Evolutionary conservation across 441 rosid genomes (phyloP), one percentile per base, ranked within the genome.

Genomic region (Gossypium davidsonii): DNA sequence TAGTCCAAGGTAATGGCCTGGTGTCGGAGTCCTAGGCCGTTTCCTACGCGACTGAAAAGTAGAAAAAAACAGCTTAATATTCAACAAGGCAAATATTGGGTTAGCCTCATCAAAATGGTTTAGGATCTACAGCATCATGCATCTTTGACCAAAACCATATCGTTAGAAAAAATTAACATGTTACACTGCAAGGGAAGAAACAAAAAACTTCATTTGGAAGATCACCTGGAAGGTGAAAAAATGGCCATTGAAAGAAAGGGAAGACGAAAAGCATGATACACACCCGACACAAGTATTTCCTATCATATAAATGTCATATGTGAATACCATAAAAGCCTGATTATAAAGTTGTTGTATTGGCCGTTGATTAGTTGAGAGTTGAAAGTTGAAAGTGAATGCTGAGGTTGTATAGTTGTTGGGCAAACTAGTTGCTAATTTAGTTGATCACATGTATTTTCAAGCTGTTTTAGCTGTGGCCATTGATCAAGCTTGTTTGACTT

Each of bases 301-400:
- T 77, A 66, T 72, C 73, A 79, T 74, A 82, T 75, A 82, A 75
- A 78, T 80, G 85, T 78, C 77, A 77, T 85, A 83, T 79, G 76
- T 83, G 76, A 69, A 87, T 86, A 90, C 91, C 93, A 90, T 82
- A 86, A 82, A 81, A 81, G 81, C 85, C 83, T 83, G 89, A 87
- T 79, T 87, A 89, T 90, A 88, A 86, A 89, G 89, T 80, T 87
- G 96, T 86, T 90, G 97, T 85, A 89, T 88, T 89, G 98, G 87
- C 94, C 93, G 83, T 88, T 91, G 98, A 91, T 87, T 88, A 92
- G 98, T 94, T 88, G 99, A 89, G 76, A 85, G 94, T 91, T 88
- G 97, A 91, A 90, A 84, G 94, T 91, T 86, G 97, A 91, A 90
- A 88, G 86, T 85, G 93, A 88, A 86, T 83, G 90, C 93, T 85